Base-by-base conservation (phyloP, 2,329 filamentous ascomycete genomes). In the Trichoderma sp. region DNA sequence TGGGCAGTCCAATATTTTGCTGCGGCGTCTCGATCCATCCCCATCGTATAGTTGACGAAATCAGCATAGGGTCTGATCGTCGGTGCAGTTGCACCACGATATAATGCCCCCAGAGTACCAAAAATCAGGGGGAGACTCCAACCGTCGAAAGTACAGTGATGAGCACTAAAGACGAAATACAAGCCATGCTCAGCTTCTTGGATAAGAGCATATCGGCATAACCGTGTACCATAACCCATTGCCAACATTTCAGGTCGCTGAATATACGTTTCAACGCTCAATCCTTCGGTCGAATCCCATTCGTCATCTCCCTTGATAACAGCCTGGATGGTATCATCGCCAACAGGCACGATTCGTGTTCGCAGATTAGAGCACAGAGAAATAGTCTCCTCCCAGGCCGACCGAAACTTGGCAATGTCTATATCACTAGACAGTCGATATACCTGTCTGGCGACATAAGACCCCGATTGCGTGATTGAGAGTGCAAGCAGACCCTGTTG, bases 401-500 rank as follows among this genome's bases (percentile, higher is more conserved):
- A 59, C 66, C 10, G 11, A 4, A 68, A 68, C 4, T 31, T 59
- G 2, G 21, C 49, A 49, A 68, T 31, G 2, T 77, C 71, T 4
- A 75, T 29, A 14, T 74, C 16, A 2, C 40, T 61, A 0, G 72
- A 43, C 1, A 78, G 69, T 11, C 80, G 73, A 52, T 82, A 82
- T 0, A 76, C 76, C 24, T 70, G 60, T 57, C 68, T 67, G 16
- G 14, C 60, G 40, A 63, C 71, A 72, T 56, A 70, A 7, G 19
- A 5, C 75, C 79, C 6, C 66, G 60, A 16, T 76, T 73, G 40
- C 74, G 59, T 74, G 40, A 72, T 73, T 2, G 79, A 75, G 2
- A 81, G 72, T 0, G 78, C 76, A 31, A 82, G 73, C 1, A 83
- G 75, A 3, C 78, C 79, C 70, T 80, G 79, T 62, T 82, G 81